These are phyloP conservation scores for Glonium stellatum DNA, from an alignment of 495 filamentous ascomycete species.

Conservation along the genomic window DNA sequence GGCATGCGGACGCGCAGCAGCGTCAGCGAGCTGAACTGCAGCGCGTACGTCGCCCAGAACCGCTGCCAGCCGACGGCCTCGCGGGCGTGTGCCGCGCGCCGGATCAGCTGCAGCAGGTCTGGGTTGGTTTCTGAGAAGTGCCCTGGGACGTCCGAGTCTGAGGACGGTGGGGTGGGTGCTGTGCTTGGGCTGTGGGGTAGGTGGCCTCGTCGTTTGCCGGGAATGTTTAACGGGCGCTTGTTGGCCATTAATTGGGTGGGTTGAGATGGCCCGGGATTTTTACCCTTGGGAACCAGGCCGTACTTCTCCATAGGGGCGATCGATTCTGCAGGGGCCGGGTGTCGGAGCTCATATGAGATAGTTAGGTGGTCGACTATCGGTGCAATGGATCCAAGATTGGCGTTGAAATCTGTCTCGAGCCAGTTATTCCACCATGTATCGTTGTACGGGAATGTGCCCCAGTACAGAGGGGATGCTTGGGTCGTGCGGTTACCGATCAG, in stretches of 20 bases:
- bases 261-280: too few relatives aligned
- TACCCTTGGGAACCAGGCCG: too few relatives aligned
- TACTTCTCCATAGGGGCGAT: too few relatives aligned
- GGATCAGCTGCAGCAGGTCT: neutral
- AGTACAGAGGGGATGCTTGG: conserved; percentile 9
- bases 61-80: conserved; percentile 24
- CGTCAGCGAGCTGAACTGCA: conserved; percentile 7
- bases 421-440: conserved; percentile 4
- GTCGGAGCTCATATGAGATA: conserved; percentile 8
- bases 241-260: too few relatives aligned
- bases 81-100: conserved; percentile 6
- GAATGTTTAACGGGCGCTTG: neutral
- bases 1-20: conserved; percentile 21
- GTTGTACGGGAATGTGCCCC: conserved; percentile 10
- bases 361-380: conserved; percentile 10
- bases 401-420: conserved; percentile 1
- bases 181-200: neutral
- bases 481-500: conserved; percentile 11
- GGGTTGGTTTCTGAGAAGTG: neutral
- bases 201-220: neutral
- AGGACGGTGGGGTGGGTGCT: neutral
- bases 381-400: conserved; percentile 8
- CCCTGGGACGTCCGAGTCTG: neutral
- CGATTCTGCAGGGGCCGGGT: too few relatives aligned
- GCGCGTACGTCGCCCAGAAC: conserved; percentile 19